Base-by-base conservation (phyloP, 495 filamentous ascomycete genomes). In the Astrocystis sublimbata region DNA sequence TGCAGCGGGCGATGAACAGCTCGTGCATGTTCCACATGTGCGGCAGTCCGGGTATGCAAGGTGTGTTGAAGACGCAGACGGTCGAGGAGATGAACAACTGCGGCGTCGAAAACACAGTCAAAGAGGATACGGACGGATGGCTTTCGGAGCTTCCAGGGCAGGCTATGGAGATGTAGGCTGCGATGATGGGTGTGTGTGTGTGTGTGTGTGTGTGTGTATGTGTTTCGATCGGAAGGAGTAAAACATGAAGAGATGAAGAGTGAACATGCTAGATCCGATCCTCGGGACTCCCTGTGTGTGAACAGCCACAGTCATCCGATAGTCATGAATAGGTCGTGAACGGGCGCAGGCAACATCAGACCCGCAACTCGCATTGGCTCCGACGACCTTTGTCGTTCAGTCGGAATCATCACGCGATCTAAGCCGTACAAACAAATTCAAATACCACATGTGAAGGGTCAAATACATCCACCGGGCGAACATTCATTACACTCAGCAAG, bases 1-100 rank as follows among this genome's bases (percentile, higher is more conserved):
- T 79, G 49, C 76, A 79, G 66, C 68, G 71, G 23, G 75, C 75
- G 43, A 78, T 78, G 77, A 73, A 77, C 56, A 65, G 65, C 51
- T 62, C 65, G 2, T 79, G 76, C 71, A 74, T 79, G 66, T 81
- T 77, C 63, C 74, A 78, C 23, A 71, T 61, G 13, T 80, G 78
- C 36, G 78, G 77, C 38, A 74, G 78, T 1, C 54, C 54, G 3
- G 67, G 68, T 10, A 55, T 54, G 42, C 76, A 73, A 52, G 61
- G 75, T 1, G 60, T 70, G 23, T 64, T 78, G 33, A 78, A 76
- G 67, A 73, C 70, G 28, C 81, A 83, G 73, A 71, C 68, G 19
- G 67, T 80, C 5, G 68, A 66, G 6, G 68, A 73, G 23, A 75
- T 76, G 66, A 79, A 81, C 55, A 68, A 72, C 61, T 83, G 81